Base-by-base conservation (phyloP, 2,329 filamentous ascomycete genomes). In the Botrytis tulipae region DNA sequence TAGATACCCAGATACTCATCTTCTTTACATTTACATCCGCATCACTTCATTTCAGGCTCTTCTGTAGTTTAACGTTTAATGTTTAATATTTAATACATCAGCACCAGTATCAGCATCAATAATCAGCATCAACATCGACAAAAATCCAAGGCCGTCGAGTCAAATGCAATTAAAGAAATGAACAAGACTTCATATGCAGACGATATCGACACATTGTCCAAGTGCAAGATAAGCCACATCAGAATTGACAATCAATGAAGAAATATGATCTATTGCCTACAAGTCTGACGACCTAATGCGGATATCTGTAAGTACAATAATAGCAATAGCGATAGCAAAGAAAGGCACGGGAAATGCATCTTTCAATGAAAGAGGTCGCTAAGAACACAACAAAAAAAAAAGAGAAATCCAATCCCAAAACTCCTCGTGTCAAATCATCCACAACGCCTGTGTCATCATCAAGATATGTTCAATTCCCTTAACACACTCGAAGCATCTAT, bases 401-500 rank as follows among this genome's bases (percentile, higher is more conserved):
- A 20, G n/a, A 44, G 42, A 54, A 32, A 59, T 59, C 67, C 67
- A 59, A 57, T 57, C 67, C 48, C 18, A 70, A 48, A 65, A 65
- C 61, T 57, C 67, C 67, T 20, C 29, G 12, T 22, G 57, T 57
- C 35, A 57, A 61, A 35, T 25, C 22, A 32, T 60, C 44, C 71
- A 65, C 25, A 74, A 78, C 76, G 74, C 78, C 76, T 72, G 71
- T 20, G 12, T 46, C 61, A 5, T 66, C 46, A 57, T 67, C 35
- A 44, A 54, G 37, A 54, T 67, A 42, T 54, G 42, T 72, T 57
- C 61, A 54, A 8, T 44, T 57, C 22, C 32, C 22, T 14, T n/a
- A 16, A 25, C 25, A 46, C 46, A 46, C 22, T 57, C 29, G 18
- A 61, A 40, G 3, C 71, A 32, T 51, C 62, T 86, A 94, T 83